phyloP scores from a whole-genome alignment of 1,284 basidiomycete genomes.

The Pseudozyma sp. region DNA sequence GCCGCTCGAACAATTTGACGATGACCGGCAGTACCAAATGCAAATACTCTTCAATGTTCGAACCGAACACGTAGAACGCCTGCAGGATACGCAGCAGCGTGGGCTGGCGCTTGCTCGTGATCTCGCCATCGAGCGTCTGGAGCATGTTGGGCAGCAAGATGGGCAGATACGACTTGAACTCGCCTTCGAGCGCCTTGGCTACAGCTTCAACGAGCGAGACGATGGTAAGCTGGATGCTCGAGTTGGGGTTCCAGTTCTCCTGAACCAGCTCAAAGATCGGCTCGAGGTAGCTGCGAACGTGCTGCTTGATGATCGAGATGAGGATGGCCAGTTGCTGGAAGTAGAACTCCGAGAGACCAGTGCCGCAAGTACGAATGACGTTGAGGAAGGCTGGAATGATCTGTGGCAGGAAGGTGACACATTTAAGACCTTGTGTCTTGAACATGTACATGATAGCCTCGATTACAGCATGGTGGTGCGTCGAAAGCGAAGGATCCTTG shows the following conservation, averaged over 20 bases:
- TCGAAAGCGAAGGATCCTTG: slow-evolving; percentile 73
- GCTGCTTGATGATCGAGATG: slow-evolving; percentile 96
- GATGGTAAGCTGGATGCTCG: slow-evolving; percentile 87
- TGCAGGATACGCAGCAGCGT: slow-evolving; percentile 91
- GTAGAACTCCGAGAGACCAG: slow-evolving; percentile 91
- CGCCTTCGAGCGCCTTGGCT: slow-evolving; percentile 94
- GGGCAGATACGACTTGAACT: slow-evolving; percentile 98
- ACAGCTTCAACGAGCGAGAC: slow-evolving; percentile 93
- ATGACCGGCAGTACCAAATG: slow-evolving; percentile 97
- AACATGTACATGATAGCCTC: slow-evolving; percentile 99
- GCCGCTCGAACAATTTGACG: slow-evolving; percentile 88
- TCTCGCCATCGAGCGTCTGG: slow-evolving; percentile 76
- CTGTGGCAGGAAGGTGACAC: slow-evolving; percentile 93
- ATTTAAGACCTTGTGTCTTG: slow-evolving; percentile 96
- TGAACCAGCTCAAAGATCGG: slow-evolving; percentile 68
- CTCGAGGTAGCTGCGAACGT: slow-evolving; percentile 80
- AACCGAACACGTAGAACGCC: slow-evolving; percentile 92
- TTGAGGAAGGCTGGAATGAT: slow-evolving; percentile 95
- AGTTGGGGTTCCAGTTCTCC: slow-evolving; percentile 72
- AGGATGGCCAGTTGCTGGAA: slow-evolving; percentile 95
- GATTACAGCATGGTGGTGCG: slow-evolving; percentile 84
- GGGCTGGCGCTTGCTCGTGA: slow-evolving; percentile 71
- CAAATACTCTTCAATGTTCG: slow-evolving; percentile 97
- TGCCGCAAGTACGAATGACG: slow-evolving; percentile 82
- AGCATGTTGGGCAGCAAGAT: slow-evolving; percentile 90